These are phyloP conservation scores for Barnettozyma pratensis DNA, from an alignment of 805 yeast species.

Conservation along the genomic window DNA sequence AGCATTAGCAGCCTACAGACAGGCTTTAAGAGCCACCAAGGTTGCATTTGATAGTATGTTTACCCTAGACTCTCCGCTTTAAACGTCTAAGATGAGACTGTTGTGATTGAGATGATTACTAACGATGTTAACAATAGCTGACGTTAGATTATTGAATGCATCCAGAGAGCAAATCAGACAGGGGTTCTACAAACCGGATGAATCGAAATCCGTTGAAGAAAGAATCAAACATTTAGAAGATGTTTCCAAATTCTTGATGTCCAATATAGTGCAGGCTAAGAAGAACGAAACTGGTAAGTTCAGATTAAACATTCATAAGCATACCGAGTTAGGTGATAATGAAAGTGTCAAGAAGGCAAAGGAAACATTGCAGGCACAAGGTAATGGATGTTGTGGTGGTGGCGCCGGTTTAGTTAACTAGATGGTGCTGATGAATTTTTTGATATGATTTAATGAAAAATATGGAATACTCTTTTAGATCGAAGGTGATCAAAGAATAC, in stretches of 20 bases:
- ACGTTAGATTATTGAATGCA: slow-evolving; percentile 42
- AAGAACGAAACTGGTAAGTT: slow-evolving; percentile 39
- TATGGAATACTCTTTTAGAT: too few relatives aligned
- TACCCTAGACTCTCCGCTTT: neutral
- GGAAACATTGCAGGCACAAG: slow-evolving; percentile 40
- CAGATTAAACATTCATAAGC: slow-evolving; percentile 65
- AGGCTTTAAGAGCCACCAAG: slow-evolving; percentile 60
- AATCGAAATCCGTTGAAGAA: slow-evolving; percentile 41
- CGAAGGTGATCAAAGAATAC: neutral
- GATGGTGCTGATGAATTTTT: neutral
- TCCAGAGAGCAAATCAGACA: slow-evolving; percentile 56
- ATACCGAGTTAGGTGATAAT: slow-evolving; percentile 89
- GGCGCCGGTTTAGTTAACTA: slow-evolving; percentile 24
- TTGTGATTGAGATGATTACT: slow-evolving; percentile 12
- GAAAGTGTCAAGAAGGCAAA: slow-evolving; percentile 60
- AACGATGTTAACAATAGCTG: slow-evolving; percentile 21
- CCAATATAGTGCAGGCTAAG: slow-evolving; percentile 85
- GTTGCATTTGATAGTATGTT: slow-evolving; percentile 45
- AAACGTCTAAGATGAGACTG: too few relatives aligned
- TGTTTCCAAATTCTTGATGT: slow-evolving; percentile 61
- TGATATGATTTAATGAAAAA: neutral
- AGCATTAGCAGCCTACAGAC: slow-evolving; percentile 54
- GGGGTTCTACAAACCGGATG: slow-evolving; percentile 48
- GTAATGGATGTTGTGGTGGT: slow-evolving; percentile 58
- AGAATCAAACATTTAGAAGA: slow-evolving; percentile 57